phyloP scores from a whole-genome alignment of 176 grass and related monocot genomes.

The Aegilops tauschii region DNA sequence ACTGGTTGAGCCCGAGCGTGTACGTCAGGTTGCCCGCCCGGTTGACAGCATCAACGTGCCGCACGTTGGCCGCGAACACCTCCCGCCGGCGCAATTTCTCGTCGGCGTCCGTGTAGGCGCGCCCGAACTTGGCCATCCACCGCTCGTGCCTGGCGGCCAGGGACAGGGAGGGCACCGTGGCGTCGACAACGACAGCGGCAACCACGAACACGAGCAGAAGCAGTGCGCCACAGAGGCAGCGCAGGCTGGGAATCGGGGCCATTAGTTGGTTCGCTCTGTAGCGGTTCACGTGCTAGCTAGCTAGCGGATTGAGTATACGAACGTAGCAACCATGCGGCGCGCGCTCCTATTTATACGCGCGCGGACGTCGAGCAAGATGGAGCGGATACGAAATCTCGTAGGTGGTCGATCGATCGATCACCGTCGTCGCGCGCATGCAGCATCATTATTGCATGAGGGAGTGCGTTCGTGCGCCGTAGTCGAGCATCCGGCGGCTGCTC shows the following conservation, averaged over 20 bases:
- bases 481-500: not conserved
- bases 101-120: slow-evolving; percentile 29
- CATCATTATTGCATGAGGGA: not conserved
- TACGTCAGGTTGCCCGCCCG: slow-evolving; percentile 31
- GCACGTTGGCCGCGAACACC: slow-evolving; percentile 36
- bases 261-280: not conserved
- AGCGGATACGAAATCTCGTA: not conserved
- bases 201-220: not conserved
- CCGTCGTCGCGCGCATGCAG: not conserved
- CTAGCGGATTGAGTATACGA: no score
- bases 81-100: slow-evolving; percentile 35
- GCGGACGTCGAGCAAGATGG: not conserved
- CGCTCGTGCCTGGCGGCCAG: slow-evolving; percentile 27
- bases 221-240: not conserved
- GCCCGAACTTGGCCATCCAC: slow-evolving; percentile 49
- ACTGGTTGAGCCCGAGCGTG: slow-evolving; percentile 41
- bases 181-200: not conserved
- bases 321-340: not conserved
- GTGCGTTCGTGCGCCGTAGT: not conserved
- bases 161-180: not conserved
- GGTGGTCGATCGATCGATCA: not conserved
- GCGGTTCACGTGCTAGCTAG: not conserved
- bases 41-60: slow-evolving; percentile 45
- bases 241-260: slow-evolving; percentile 1
- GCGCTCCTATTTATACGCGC: slow-evolving; percentile 4